Evolutionary conservation across 495 filamentous ascomycete species (phyloP).

Genomic region (Penicillium crystallinum): DNA sequence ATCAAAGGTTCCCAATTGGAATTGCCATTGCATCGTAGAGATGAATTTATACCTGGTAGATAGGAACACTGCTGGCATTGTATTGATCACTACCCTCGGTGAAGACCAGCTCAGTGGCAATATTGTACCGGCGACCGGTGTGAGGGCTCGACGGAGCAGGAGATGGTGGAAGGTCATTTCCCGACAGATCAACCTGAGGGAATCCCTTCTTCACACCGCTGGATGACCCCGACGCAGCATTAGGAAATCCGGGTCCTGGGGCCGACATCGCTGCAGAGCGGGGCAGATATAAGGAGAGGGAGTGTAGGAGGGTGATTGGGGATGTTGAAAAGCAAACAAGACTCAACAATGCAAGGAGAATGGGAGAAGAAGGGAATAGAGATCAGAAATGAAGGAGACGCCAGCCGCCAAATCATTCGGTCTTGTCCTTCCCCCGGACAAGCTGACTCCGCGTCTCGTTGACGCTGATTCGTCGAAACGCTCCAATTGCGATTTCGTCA

Average conservation of each 20-base stretch:
- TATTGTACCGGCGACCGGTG: slow-evolving; percentile 77
- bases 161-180: slow-evolving; percentile 87
- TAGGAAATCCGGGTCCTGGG: slow-evolving; percentile 33
- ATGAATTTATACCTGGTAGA: slow-evolving; percentile 66
- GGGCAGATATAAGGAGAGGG: slow-evolving; percentile 14
- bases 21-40: not conserved
- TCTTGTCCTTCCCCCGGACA: slow-evolving; percentile 12
- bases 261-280: slow-evolving; percentile 46
- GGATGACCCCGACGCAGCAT: slow-evolving; percentile 19
- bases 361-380: slow-evolving; percentile 3
- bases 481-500: slow-evolving; percentile 25
- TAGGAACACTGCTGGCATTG: slow-evolving; percentile 88
- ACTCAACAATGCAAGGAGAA: slow-evolving; percentile 1
- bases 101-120: slow-evolving; percentile 94
- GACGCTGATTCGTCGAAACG: slow-evolving; percentile 22
- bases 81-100: slow-evolving; percentile 95
- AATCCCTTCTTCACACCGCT: slow-evolving; percentile 61
- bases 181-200: slow-evolving; percentile 72
- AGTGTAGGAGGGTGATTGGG: not conserved
- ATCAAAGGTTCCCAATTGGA: not conserved
- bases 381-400: slow-evolving; percentile 8
- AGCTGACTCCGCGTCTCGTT: slow-evolving; percentile 13
- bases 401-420: not conserved
- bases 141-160: slow-evolving; percentile 89
- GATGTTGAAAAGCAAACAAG: not conserved